phyloP scores from a whole-genome alignment of 352 stramenopile genomes.

The Blastocystis sp. region DNA sequence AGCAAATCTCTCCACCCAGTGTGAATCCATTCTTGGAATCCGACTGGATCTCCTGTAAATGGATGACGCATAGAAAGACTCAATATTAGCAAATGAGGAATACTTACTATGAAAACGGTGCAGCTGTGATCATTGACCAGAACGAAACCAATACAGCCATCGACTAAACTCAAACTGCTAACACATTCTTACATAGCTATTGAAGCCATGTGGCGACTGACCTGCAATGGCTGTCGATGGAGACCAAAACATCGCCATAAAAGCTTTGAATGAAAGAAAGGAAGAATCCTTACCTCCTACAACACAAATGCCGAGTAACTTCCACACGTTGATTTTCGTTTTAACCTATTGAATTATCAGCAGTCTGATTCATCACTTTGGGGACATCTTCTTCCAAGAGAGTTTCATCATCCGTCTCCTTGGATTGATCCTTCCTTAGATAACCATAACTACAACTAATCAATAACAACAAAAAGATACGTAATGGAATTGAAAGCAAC shows the following conservation, averaged over 20 bases:
- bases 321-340: slow-evolving; percentile 24
- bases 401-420: not conserved
- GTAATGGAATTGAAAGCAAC: slow-evolving; percentile 14
- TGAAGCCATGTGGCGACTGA: not conserved
- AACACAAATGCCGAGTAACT: slow-evolving; percentile 4
- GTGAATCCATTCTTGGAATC: not conserved
- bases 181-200: slow-evolving; percentile 1
- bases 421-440: slow-evolving; percentile 1
- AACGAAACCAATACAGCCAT: not conserved
- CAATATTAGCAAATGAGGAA: not conserved
- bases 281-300: not conserved
- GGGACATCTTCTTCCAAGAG: slow-evolving; percentile 8
- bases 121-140: slow-evolving; percentile 3
- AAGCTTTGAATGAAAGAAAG: not conserved
- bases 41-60: not conserved
- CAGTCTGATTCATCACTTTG: not conserved
- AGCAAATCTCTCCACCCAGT: not conserved
- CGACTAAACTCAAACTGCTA: not conserved
- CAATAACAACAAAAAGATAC: not conserved
- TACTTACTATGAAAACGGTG: slow-evolving; percentile 40
- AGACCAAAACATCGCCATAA: slow-evolving; percentile 26
- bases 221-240: slow-evolving; percentile 3
- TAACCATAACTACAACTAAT: not conserved
- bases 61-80: slow-evolving; percentile 42
- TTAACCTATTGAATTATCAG: not conserved